Evolutionary conservation across 768 basidiomycete genomes (phyloP), one percentile per base, ranked within the genome.

Genomic region (Cystoderma amianthinum): DNA sequence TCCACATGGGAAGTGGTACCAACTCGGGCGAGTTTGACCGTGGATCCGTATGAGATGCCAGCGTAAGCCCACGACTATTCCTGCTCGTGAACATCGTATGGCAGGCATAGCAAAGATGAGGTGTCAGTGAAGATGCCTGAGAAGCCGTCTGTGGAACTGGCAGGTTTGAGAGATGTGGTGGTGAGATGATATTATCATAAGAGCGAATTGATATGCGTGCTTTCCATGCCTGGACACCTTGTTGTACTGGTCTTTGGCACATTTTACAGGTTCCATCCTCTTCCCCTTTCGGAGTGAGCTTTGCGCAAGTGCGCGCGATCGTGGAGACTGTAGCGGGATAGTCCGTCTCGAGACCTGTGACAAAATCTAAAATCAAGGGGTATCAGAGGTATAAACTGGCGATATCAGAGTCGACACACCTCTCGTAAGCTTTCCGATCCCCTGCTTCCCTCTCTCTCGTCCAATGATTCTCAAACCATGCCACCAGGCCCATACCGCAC

Each of bases 251-350:
- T 38, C 86, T 89, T 52, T 78, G 71, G 52, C 88, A 91, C 4
- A 89, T 55, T 10, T 72, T 50, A 53, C 88, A 91, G 5, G 48
- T 52, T 1, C 64, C 67, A 5, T 59, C 59, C 0, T 76, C 62
- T 2, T 60, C 65, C 40, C 72, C 62, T 55, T 84, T 89, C 0
- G 89, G 78, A 6, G 78, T 71, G 19, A 92, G 60, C 59, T 92
- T 92, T 4, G 71, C 79, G 51, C 85, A 87, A 1, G 89, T 91
- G 24, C 84, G 76, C 17, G 79, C 79, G 38, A 92, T 85, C 0
- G 89, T 80, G 5, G 86, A 89, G 9, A 91, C 89, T 0, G 89
- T 92, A 0, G 88, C 87, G 3, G 89, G 89, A 56, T 84, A 92
- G 56, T 90, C 81, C 38, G 72, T 76, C 59, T 92, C 89, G 20